A percentile compares a stretch with the other conserved stretches of the same genome.
phyloP scores from a whole-genome alignment of 352 stramenopile genomes.

The Pythium monospermum region DNA sequence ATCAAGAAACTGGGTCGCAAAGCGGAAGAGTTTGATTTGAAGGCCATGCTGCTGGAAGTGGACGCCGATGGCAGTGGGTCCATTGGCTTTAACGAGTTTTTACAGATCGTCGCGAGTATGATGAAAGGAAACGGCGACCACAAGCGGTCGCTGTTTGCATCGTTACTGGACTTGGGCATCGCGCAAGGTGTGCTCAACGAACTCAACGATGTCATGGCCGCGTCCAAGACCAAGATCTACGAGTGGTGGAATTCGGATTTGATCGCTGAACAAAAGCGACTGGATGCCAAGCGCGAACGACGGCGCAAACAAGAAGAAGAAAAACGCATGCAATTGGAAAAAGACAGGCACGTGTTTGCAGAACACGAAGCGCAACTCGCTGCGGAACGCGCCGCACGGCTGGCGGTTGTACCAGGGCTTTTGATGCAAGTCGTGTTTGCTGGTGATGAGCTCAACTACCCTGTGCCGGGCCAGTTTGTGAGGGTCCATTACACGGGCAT shows the following conservation, averaged over 20 bases:
- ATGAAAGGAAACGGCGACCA: constrained; percentile 28
- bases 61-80: constrained; percentile 58
- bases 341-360: constrained; percentile 34
- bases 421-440: constrained; percentile 46
- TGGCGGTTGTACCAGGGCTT: constrained; percentile 38
- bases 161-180: constrained; percentile 51
- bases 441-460: constrained; percentile 54
- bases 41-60: constrained; percentile 57
- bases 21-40: constrained; percentile 39
- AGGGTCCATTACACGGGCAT: constrained; percentile 65
- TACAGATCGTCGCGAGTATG: constrained; percentile 61
- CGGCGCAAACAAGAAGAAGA: constrained; percentile 44
- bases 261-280: constrained; percentile 63
- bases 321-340: constrained; percentile 32
- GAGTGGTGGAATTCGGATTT: constrained; percentile 65
- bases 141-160: constrained; percentile 34
- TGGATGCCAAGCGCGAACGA: constrained; percentile 48
- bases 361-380: constrained; percentile 41
- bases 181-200: constrained; percentile 59
- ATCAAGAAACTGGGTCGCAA: constrained; percentile 56
- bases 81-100: constrained; percentile 71
- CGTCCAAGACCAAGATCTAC: constrained; percentile 41
- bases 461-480: constrained; percentile 52
- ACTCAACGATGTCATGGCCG: constrained; percentile 52
- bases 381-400: constrained; percentile 35